Base-by-base conservation (phyloP, 73 alveolate genomes). In the Symbiodinium natans region DNA sequence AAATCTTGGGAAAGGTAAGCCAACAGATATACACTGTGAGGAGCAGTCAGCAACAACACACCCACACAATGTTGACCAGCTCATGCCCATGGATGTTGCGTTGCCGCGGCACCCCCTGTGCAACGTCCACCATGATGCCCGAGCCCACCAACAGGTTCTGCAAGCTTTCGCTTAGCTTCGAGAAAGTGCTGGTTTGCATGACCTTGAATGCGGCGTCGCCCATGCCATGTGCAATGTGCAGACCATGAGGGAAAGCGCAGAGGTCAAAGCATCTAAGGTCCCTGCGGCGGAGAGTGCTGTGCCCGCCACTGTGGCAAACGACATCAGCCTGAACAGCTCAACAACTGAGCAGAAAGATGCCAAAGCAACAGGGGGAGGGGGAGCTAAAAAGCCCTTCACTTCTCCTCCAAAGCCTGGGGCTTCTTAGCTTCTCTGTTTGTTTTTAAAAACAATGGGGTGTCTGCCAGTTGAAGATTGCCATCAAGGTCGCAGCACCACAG, bases 171-270 rank as follows among this genome's bases (percentile, higher is more conserved):
- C 83, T 73, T 41, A 73, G 41, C 41, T 73, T 73, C 41, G 19
- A 19, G 41, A 73, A 73, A 41, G 42, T 73, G 83, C 83, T 25
- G 83, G 83, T 73, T 10, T 73, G 83, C 83, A 29, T 73, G 42
- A 73, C 83, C 83, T 73, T 21, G 21, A 46, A 46, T 46, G 59
- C 17, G 17, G 1, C 25, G 59, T 0, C 59, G 25, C 17, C 17
- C 9, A 46, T 46, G 17, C 0, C 17, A 13, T 13, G 59, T 13
- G 17, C 17, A 46, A 21, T 56, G 31, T 15, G 33, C 36, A 56
- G 36, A 15, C 2, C 31, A 56, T 6, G 29, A 15, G 1, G 34
- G 34, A 15, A 15, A 56, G 29, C 75, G 34, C 27, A 1, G 29
- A 25, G 42, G 77, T 21, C 77, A 13, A 59, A n/a, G 29, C 77